These are phyloP conservation scores for Brasenia schreberi DNA, from an alignment of 164 flowering plant genomes.

Conservation along the genomic window DNA sequence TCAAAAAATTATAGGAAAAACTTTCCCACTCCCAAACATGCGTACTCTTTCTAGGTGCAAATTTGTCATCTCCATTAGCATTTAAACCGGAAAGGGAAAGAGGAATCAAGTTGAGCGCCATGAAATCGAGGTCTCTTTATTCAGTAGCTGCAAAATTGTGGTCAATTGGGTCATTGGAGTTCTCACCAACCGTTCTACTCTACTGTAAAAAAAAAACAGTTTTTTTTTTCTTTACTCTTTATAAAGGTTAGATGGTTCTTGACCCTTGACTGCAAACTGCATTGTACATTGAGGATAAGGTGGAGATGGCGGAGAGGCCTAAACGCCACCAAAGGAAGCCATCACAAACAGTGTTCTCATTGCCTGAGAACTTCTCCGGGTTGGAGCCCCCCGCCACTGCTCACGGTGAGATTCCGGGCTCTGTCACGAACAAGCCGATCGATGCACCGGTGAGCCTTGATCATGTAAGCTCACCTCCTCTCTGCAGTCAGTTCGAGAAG, in stretches of 20 bases:
- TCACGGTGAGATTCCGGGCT: not conserved
- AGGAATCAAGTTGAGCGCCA: no score
- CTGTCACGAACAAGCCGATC: not conserved
- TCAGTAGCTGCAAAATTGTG: not conserved
- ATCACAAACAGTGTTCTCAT: constrained; percentile 1
- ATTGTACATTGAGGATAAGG: not conserved
- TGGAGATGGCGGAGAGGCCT: not conserved
- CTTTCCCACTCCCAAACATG: no score
- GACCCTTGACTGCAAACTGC: not conserved
- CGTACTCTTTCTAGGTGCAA: no score
- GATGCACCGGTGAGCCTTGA: not conserved
- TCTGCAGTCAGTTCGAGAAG: not conserved
- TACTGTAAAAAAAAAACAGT: no score
- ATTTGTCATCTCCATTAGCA: no score
- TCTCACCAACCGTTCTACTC: not conserved
- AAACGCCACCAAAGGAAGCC: constrained; percentile 1
- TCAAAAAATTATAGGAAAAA: no score
- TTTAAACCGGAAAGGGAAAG: no score
- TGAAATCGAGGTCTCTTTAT: no score
- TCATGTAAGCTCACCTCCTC: not conserved
- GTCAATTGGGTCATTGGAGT: not conserved
- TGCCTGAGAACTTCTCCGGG: not conserved
- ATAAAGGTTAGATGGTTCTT: not conserved
- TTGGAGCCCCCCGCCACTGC: not conserved
- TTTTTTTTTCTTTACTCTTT: not conserved